Conservation (phyloP, 805 yeast species). For the Geotrichum ghanense region DNA sequence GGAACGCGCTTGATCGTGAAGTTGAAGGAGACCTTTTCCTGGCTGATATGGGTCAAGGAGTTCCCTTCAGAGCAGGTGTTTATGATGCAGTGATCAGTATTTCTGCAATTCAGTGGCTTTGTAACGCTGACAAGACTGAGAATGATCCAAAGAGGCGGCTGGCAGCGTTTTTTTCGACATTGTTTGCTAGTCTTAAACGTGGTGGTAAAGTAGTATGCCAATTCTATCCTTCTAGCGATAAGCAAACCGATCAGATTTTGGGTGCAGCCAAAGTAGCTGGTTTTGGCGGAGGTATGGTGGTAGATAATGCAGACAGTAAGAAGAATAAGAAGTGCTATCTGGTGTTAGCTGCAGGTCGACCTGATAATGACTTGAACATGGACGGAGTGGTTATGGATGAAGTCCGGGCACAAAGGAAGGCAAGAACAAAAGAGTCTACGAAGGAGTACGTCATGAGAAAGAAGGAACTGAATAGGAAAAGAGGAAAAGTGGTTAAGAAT, state of each 20-base stretch:
- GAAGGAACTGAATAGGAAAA: slow-evolving; percentile 84
- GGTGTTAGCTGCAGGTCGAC: slow-evolving; percentile 76
- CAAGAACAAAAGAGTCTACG: slow-evolving; percentile 53
- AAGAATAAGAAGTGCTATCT: slow-evolving; percentile 84
- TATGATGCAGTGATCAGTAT: slow-evolving; percentile 95
- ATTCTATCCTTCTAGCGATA: slow-evolving; percentile 87
- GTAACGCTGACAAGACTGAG: slow-evolving; percentile 80
- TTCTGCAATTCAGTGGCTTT: slow-evolving; percentile 94
- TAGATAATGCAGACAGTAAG: slow-evolving; percentile 89
- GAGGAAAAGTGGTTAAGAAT: slow-evolving; percentile 78
- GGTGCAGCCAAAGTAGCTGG: slow-evolving; percentile 89
- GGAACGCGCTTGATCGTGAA: slow-evolving; percentile 84
- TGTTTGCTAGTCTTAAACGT: slow-evolving; percentile 74
- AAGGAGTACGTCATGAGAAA: slow-evolving; percentile 80
- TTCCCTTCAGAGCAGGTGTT: slow-evolving; percentile 92
- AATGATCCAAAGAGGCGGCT: slow-evolving; percentile 79
- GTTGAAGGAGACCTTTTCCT: slow-evolving; percentile 88
- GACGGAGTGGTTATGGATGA: slow-evolving; percentile 71
- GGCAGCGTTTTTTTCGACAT: slow-evolving; percentile 71
- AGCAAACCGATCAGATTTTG: slow-evolving; percentile 66
- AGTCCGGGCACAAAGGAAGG: slow-evolving; percentile 27
- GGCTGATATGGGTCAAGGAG: slow-evolving; percentile 87
- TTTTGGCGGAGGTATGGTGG: slow-evolving; percentile 88
- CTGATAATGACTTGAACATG: slow-evolving; percentile 66
- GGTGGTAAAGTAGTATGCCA: slow-evolving; percentile 98